Conservation (phyloP, 306 rosid genomes). For the Clitoria ternatea region DNA sequence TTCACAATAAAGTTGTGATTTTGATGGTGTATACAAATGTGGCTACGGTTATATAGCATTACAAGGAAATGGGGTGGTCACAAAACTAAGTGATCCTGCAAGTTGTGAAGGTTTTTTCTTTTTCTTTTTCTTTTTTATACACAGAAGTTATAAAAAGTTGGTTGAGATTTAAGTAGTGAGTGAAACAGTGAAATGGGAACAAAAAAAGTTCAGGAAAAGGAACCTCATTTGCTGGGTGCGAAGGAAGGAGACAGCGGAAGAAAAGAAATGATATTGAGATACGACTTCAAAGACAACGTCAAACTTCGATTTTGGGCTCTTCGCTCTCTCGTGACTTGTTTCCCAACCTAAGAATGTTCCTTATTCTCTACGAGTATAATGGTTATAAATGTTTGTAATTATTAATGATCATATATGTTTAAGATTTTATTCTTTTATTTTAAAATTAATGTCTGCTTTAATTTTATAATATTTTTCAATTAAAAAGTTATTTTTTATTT, state of each 20-base stretch:
- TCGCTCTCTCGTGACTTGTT: not conserved
- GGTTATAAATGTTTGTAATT: too few relatives aligned
- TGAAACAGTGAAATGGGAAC: not conserved
- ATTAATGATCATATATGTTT: too few relatives aligned
- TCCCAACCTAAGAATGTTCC: not conserved
- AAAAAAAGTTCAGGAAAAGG: not conserved
- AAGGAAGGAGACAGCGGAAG: not conserved
- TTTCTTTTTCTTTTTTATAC: not conserved
- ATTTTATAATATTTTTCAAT: too few relatives aligned
- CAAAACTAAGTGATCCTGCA: not conserved
- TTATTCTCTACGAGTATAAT: too few relatives aligned
- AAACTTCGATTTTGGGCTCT: not conserved
- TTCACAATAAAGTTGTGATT: slow-evolving; percentile 4
- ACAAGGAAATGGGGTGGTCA: not conserved
- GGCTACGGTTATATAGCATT: not conserved
- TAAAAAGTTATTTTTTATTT: too few relatives aligned
- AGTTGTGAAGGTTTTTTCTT: not conserved
- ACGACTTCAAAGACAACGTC: not conserved
- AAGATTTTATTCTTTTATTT: too few relatives aligned
- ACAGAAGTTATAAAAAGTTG: not conserved
- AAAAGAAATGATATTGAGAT: not conserved
- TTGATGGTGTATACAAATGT: slow-evolving; percentile 12
- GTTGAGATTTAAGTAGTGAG: not conserved
- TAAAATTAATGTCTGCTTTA: too few relatives aligned
- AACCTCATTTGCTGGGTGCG: slow-evolving; percentile 10